These are phyloP conservation scores for Eremothecium cymbalariae DNA, from an alignment of 1,139 yeast species.

Conservation along the genomic window DNA sequence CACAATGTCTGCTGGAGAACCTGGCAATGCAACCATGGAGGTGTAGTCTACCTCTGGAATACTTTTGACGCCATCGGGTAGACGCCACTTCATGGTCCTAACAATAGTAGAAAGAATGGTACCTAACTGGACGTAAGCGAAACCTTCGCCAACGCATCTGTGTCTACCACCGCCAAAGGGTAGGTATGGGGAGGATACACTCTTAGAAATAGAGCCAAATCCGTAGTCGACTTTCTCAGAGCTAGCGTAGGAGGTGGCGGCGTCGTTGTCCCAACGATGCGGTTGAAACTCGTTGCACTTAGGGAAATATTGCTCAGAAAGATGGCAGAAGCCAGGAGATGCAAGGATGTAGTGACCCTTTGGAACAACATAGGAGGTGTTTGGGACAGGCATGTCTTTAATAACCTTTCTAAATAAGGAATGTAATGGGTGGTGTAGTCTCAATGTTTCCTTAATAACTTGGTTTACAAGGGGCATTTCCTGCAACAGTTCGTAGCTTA, in stretches of 20 bases:
- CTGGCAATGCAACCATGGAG: conserved; percentile 90
- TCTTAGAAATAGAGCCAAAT: conserved; percentile 91
- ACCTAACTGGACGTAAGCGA: conserved; percentile 91
- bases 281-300: conserved; percentile 66
- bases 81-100: conserved; percentile 70
- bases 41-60: conserved; percentile 79
- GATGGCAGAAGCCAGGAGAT: conserved; percentile 87
- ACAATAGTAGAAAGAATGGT: conserved; percentile 70
- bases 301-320: conserved; percentile 70
- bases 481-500: conserved; percentile 76
- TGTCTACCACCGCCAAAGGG: conserved; percentile 99
- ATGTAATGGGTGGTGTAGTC: conserved; percentile 94
- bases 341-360: conserved; percentile 83
- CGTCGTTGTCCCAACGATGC: conserved; percentile 71
- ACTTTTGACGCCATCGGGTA: conserved; percentile 43
- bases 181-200: conserved; percentile 89
- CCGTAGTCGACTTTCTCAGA: conserved; percentile 78
- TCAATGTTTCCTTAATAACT: conserved; percentile 82
- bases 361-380: conserved; percentile 75
- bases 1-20: conserved; percentile 64
- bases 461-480: conserved; percentile 75
- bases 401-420: conserved; percentile 89
- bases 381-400: conserved; percentile 71
- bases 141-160: conserved; percentile 98
- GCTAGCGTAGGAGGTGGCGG: conserved; percentile 34